phyloP scores from a whole-genome alignment of 495 filamentous ascomycete species.

The Antarctomyces pellizariae region DNA sequence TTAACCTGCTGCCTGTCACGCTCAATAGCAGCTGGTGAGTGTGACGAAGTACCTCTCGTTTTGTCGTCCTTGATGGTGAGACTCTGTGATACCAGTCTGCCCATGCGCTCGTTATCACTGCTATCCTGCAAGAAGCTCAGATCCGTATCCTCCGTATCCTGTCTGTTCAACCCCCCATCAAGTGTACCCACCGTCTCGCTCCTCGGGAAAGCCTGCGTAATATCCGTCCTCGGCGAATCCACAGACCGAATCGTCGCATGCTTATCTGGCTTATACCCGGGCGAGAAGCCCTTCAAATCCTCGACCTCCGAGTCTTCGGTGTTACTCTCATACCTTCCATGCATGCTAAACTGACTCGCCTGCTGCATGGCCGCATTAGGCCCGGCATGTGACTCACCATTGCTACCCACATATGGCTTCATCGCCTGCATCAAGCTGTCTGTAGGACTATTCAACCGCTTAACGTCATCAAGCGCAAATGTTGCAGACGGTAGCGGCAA shows the following conservation, averaged over 20 bases:
- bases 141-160: slow-evolving; percentile 13
- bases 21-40: too few relatives aligned
- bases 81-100: slow-evolving; percentile 3
- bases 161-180: too few relatives aligned
- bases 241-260: slow-evolving; percentile 34
- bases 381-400: slow-evolving; percentile 11
- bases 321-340: slow-evolving; percentile 5
- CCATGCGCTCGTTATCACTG: slow-evolving; percentile 22
- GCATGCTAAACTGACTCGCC: slow-evolving; percentile 2
- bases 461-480: neutral
- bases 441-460: slow-evolving; percentile 39
- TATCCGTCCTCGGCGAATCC: slow-evolving; percentile 7
- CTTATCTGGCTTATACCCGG: slow-evolving; percentile 35
- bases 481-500: neutral
- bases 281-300: slow-evolving; percentile 30
- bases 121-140: slow-evolving; percentile 26
- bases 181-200: neutral
- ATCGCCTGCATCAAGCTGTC: slow-evolving; percentile 77
- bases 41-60: too few relatives aligned
- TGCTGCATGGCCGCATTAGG: slow-evolving; percentile 10
- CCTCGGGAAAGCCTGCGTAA: neutral
- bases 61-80: too few relatives aligned
- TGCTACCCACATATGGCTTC: slow-evolving; percentile 47
- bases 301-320: slow-evolving; percentile 10
- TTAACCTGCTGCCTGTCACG: too few relatives aligned